phyloP scores from a whole-genome alignment of 352 stramenopile genomes.

The Peronospora farinosa region DNA sequence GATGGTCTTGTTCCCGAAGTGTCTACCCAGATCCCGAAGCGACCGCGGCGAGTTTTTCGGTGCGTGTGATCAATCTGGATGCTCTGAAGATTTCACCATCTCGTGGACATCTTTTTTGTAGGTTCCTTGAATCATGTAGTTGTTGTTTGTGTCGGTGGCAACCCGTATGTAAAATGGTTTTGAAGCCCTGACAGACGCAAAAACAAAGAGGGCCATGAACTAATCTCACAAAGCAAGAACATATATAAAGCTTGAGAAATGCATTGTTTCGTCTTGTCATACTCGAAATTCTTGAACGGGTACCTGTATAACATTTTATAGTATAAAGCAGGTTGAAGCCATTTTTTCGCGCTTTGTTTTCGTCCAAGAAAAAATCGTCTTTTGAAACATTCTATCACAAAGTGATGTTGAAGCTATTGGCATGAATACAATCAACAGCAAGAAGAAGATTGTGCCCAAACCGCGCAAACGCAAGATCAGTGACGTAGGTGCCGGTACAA shows the following conservation, averaged over 20 bases:
- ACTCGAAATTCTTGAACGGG: neutral
- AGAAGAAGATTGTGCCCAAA: slow-evolving; percentile 76
- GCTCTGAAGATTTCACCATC: neutral
- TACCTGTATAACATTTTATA: too few species aligned
- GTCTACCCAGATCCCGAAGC: slow-evolving; percentile 42
- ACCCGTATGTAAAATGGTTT: slow-evolving; percentile 22
- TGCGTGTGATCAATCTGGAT: slow-evolving; percentile 39
- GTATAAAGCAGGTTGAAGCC: too few species aligned
- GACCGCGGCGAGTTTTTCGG: slow-evolving; percentile 57
- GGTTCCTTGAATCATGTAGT: slow-evolving; percentile 5
- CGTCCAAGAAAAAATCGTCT: too few species aligned
- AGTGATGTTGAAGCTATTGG: too few species aligned
- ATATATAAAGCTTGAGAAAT: slow-evolving; percentile 39
- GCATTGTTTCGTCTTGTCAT: too few species aligned
- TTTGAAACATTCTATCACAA: too few species aligned
- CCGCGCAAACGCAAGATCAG: slow-evolving; percentile 70
- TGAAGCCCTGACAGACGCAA: slow-evolving; percentile 2
- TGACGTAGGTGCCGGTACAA: slow-evolving; percentile 37
- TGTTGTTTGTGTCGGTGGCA: slow-evolving; percentile 15
- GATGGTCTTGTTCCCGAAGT: slow-evolving; percentile 42
- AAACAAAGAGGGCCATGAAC: slow-evolving; percentile 1
- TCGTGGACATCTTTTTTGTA: neutral
- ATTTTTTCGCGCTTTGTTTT: too few species aligned
- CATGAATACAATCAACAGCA: slow-evolving; percentile 18
- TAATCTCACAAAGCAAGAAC: slow-evolving; percentile 16